Conservation (phyloP, 345 rosid genomes). For the Rhizophora mangle region DNA sequence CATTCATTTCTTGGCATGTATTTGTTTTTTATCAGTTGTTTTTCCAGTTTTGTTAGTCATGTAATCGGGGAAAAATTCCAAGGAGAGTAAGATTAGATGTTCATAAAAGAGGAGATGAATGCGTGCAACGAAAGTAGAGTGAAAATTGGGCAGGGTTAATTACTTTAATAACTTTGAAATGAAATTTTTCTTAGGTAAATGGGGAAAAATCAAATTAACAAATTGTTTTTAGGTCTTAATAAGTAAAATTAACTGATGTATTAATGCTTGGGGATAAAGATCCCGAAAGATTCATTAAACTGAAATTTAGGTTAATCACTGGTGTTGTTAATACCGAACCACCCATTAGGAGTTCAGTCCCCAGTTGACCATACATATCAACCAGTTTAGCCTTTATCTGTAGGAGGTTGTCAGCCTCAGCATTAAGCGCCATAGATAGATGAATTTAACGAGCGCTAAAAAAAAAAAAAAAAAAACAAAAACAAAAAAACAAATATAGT, state of each 20-base stretch:
- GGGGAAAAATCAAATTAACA: no score
- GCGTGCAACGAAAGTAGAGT: no score
- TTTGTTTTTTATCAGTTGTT: no score
- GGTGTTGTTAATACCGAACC: conserved; percentile 68
- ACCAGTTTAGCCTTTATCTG: conserved; percentile 51
- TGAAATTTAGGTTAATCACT: conserved; percentile 46
- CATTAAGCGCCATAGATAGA: conserved; percentile 45
- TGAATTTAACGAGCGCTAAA: conserved; percentile 26
- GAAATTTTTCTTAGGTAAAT: no score
- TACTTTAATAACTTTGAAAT: no score
- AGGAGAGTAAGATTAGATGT: no score
- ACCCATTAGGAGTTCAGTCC: conserved; percentile 74
- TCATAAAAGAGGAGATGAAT: no score
- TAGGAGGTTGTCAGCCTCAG: conserved; percentile 62
- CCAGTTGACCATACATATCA: conserved; percentile 39
- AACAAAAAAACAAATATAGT: conserved; percentile 20
- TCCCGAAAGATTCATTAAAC: conserved; percentile 58
- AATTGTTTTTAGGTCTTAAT: conserved; percentile 38
- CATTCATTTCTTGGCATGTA: no score
- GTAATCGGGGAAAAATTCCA: no score
- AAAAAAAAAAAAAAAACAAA: no score
- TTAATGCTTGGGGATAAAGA: conserved; percentile 64
- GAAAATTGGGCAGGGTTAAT: no score
- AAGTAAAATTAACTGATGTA: conserved; percentile 48
- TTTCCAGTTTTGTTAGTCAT: no score